Evolutionary conservation across 306 rosid species (phyloP), one percentile per base, ranked within the genome.

Genomic region (Gastrolobium villosum): DNA sequence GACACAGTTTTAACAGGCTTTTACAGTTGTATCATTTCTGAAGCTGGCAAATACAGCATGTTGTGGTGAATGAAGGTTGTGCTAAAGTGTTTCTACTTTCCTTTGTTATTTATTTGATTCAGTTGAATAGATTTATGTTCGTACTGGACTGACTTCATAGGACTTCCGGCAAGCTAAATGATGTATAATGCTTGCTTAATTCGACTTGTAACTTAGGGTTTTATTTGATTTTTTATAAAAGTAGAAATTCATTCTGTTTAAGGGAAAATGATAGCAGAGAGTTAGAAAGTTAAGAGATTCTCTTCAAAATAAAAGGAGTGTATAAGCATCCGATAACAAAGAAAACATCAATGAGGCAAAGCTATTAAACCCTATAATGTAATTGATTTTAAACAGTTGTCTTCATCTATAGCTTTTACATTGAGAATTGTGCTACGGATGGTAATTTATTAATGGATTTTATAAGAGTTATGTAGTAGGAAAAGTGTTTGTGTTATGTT

Each of bases 31-130:
- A 40, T 55, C 44, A 20, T 67, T 43, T 77, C 48, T 34, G 70
- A 44, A 81, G 72, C 66, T 83, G 81, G 81, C 68, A 74, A 57
- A 59, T 65, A 59, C 80, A 65, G 6, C 60, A 46, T 60, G 14
- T 46, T 78, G 39, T 72, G 41, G 68, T 82, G 36, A 54, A 55
- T 54, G 60, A 54, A 32, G 48, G 52, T 14, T 32, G 50, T 59
- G 30, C 41, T 30, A 44, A 50, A 67, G 20, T 46, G 36, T 68
- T 56, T 57, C 57, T 78, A 10, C 44, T 5, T 1, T 14, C 20
- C 15, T 34, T 4, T 39, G 65, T 40, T 37, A 7, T 39, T 45
- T 45, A 49, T 60, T 30, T 76, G 54, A 13, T 76, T 13, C 26
- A 28, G 10, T 52, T 76, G 65, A 28, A 26, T 15, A 36, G 50